Evolutionary conservation across 2,329 filamentous ascomycete species (phyloP), one percentile per base, ranked within the genome.

Genomic region (Tricladium varicosporioides): DNA sequence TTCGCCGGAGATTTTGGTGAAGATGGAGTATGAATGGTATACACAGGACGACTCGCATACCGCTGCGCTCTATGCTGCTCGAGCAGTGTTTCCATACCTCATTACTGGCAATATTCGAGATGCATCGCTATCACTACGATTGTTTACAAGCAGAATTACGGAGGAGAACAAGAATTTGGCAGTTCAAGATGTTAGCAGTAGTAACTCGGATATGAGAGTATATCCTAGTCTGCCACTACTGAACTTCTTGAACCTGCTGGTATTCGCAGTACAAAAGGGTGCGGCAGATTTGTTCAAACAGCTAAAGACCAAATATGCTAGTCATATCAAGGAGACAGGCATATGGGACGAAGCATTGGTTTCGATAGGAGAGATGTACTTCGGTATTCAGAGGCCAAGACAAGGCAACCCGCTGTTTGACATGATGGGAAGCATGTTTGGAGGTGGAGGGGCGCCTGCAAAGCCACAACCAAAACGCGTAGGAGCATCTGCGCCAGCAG

Each of bases 381-480:
- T 99, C 75, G 86, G 86, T 36, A 95, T 99, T 71, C 84, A 86
- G 76, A 87, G 92, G 70, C 93, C 92, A 48, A 83, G 88, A 68
- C 91, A 96, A 77, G 89, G 87, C 62, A 97, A 97, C 73, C 92
- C 92, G 2, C 78, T 99, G 73, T 85, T 97, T 74, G 94, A 99
- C 71, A 97, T 99, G 92, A 95, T 99, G 89, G 92, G 92, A 48
- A 92, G 86, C 61, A 84, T 99, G 80, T 89, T 99, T 69, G 92
- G 92, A 49, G 91, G 91, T 5, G 82, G 80, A 14, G 79, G 78
- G 51, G 79, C 73, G 62, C 70, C 66, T 44, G 63, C 63, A 42
- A 70, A 70, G 51, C 65, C 74, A 60, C 72, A 70, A 45, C 59
- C 65, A 51, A 69, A 67, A 57, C 70, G 73, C 53, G 72, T 74